Evolutionary conservation across 2,329 filamentous ascomycete genomes (phyloP).

Genomic region (Phyllosticta citriasiana): DNA sequence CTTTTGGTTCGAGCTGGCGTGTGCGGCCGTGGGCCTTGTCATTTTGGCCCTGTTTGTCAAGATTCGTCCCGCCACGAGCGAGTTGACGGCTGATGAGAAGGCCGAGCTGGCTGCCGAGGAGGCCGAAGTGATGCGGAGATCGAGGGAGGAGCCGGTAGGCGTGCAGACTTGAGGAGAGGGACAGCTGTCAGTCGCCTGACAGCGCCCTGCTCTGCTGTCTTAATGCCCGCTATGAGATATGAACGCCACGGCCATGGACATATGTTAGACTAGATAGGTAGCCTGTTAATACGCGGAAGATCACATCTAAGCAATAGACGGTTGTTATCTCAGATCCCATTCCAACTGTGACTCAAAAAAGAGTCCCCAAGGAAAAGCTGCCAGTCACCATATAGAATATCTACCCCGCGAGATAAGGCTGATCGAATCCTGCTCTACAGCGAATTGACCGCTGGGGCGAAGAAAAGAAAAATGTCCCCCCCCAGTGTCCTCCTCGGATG

Average conservation of each 20-base stretch:
- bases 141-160: neutral
- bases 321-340: no score
- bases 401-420: neutral
- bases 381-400: neutral
- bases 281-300: no score
- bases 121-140: neutral
- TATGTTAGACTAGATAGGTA: no score
- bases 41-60: constrained; percentile 11
- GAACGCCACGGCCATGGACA: neutral
- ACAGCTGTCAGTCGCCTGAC: neutral
- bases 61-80: constrained; percentile 10
- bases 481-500: neutral
- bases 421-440: neutral
- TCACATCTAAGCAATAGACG: no score
- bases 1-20: constrained; percentile 55
- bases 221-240: neutral
- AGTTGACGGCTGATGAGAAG: constrained; percentile 11
- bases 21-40: constrained; percentile 11
- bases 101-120: neutral
- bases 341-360: no score
- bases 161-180: neutral
- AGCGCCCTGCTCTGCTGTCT: neutral
- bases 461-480: neutral
- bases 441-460: neutral
- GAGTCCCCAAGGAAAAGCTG: neutral